Conservation (phyloP, 139 green algal species). For the Chloropicon primus region DNA sequence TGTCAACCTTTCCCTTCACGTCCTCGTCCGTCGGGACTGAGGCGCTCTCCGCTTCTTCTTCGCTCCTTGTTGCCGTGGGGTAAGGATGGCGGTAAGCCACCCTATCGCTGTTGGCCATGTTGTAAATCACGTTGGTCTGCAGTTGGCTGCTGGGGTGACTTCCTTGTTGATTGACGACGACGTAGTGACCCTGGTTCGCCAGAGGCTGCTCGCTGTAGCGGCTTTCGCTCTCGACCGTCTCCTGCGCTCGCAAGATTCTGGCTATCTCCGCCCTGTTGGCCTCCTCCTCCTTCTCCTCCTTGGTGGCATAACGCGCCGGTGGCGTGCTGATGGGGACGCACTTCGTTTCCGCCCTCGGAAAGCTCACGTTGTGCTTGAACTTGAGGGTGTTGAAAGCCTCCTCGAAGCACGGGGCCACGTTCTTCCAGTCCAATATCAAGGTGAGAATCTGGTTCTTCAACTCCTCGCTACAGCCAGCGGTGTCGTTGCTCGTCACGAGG, state of each 20-base stretch:
- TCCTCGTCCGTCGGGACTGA: background rate
- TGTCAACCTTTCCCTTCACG: background rate
- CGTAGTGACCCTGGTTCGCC: too few relatives aligned
- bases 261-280: background rate
- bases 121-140: too few relatives aligned
- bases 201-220: too few relatives aligned
- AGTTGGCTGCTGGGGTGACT: too few relatives aligned
- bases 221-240: background rate
- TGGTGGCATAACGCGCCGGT: background rate
- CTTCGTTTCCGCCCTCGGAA: background rate
- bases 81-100: too few relatives aligned
- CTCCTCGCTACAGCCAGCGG: background rate
- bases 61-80: too few relatives aligned
- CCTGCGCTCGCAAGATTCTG: background rate
- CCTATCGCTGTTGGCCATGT: too few relatives aligned
- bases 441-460: background rate
- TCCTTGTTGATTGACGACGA: too few relatives aligned
- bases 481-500: background rate
- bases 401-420: background rate
- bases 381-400: background rate
- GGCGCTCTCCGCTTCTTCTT: too few relatives aligned
- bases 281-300: background rate
- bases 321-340: background rate
- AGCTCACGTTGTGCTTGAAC: background rate
- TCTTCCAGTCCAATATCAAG: background rate